Evolutionary conservation across 257 asterid species (phyloP), one percentile per base, ranked within the genome.

Genomic region (Galeopsis tetrahit): DNA sequence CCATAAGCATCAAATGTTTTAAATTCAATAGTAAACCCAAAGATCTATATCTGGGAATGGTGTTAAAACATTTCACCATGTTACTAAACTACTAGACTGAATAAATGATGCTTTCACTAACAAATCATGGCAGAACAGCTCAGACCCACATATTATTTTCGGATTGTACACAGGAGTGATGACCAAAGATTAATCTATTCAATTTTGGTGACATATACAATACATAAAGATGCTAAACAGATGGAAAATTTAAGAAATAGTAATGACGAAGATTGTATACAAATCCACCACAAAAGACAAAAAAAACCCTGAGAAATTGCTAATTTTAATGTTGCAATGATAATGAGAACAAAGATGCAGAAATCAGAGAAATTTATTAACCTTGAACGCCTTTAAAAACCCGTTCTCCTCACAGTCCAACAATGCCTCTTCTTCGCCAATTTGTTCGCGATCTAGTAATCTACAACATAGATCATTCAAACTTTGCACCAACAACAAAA

Each of bases 341-440:
- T 72, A 28, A 15, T 1, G 66, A 55, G 28, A 75, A 32, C 11
- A 59, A 61, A 73, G 1, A 59, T 43, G 33, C 62, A 44, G 56
- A 76, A 64, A 48, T 34, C 6, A 43, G 53, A 38, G 75, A 73
- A 66, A 76, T 42, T 15, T 68, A 68, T 43, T 66, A 70, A 95
- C 99, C 99, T 95, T 95, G 60, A 95, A 95, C 55, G 99, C 99
- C 86, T 95, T 95, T 71, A 95, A 76, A 76, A 95, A 90, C 42
- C 98, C 94, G 74, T 95, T 86, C 70, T 94, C 99, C 79, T 95
- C 99, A 71, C 87, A 95, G 34, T 95, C 96, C 81, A 87, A 36
- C 17, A 86, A 75, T 65, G 92, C 83, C 73, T 95, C 98, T 76
- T 95, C 99, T 28, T 83, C 87, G 35, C 85, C 96, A 72, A 87